Conservation (phyloP, 179 eudicot genomes). For the Camellia oleifera region DNA sequence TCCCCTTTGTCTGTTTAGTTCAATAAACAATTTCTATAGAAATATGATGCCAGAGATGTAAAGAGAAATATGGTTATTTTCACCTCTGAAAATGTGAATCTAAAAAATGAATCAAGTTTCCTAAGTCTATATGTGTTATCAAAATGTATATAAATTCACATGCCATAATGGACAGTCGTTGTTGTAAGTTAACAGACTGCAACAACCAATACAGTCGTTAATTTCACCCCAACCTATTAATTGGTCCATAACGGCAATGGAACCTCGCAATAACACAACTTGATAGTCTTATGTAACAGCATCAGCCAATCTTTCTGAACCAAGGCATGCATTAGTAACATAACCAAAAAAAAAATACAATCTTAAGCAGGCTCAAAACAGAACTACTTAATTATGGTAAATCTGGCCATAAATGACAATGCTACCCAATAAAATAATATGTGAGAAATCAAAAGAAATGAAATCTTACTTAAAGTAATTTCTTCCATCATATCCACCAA, state of each 20-base stretch:
- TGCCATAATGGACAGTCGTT: background rate
- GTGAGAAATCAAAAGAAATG: background rate
- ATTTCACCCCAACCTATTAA: background rate
- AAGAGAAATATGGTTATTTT: background rate
- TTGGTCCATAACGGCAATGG: background rate
- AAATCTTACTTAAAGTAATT: conserved; percentile 58
- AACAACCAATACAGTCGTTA: background rate
- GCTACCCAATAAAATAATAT: background rate
- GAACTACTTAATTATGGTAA: background rate
- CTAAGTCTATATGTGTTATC: background rate
- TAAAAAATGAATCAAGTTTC: background rate
- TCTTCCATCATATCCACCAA: conserved; percentile 83
- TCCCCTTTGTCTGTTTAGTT: no score
- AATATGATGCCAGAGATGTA: background rate
- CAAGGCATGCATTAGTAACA: background rate
- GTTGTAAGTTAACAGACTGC: background rate
- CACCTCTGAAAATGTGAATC: background rate
- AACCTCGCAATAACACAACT: background rate
- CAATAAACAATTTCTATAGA: no score
- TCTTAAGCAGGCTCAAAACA: background rate
- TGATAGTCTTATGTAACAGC: no score
- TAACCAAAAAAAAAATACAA: background rate
- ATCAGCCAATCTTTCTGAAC: background rate
- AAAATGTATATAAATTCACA: background rate
- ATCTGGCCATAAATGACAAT: background rate